phyloP scores from a whole-genome alignment of 2,329 filamentous ascomycete genomes.

The Diaporthe sp. region DNA sequence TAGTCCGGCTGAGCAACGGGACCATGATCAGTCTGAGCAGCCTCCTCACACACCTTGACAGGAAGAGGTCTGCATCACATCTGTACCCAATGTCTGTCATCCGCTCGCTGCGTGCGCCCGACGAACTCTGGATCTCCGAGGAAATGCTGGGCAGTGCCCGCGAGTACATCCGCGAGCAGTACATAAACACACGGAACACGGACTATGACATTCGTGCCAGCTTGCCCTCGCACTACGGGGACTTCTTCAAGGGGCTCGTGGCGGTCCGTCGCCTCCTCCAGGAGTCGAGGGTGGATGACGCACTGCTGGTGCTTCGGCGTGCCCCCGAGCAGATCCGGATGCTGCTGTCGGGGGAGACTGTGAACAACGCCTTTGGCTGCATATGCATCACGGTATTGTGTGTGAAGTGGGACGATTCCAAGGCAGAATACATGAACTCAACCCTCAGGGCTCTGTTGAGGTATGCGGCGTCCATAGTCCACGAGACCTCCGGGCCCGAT shows the following conservation, averaged over 20 bases:
- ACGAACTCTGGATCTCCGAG: background rate
- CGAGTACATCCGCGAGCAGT: background rate
- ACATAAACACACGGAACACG: rapidly evolving
- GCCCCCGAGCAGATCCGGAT: constrained; percentile 1
- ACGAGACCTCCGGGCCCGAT: background rate
- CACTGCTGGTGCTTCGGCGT: constrained; percentile 2
- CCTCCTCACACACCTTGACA: background rate
- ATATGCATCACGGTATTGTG: constrained; percentile 8
- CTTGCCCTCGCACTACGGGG: background rate
- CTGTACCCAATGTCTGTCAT: background rate
- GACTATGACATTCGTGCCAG: background rate
- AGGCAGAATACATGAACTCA: background rate
- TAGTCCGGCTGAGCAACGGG: background rate
- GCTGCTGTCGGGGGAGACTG: background rate
- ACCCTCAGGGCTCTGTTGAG: background rate
- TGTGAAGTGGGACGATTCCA: background rate
- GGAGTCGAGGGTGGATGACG: background rate
- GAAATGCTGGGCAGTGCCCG: background rate
- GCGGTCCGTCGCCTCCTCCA: background rate
- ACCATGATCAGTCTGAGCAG: background rate
- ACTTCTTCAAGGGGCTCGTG: background rate
- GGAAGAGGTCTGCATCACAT: background rate
- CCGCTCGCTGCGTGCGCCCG: background rate
- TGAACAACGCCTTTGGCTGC: background rate
- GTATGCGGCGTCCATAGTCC: background rate